Evolutionary conservation across 305 asterid genomes (phyloP).

Genomic region (Solanum aculeatissimum): DNA sequence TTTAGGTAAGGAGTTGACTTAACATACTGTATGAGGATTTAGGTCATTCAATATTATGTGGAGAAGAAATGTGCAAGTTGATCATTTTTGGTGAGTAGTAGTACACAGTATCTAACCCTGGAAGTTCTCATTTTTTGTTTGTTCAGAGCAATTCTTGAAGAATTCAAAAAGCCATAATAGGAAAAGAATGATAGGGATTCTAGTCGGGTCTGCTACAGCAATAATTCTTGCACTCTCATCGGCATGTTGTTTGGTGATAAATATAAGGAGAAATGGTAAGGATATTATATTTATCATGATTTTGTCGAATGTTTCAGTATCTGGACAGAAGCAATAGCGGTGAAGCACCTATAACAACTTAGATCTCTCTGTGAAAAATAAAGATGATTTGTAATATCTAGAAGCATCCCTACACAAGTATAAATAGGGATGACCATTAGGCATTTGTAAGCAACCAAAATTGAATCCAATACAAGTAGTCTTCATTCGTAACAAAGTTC

Average conservation of each 20-base stretch:
- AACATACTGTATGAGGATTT: background rate
- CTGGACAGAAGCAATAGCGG: background rate
- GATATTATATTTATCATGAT: background rate
- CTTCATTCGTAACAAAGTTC: too few relatives aligned
- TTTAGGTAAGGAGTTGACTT: constrained; percentile 12
- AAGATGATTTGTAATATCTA: too few relatives aligned
- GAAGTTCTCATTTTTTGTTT: background rate
- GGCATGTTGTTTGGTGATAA: constrained; percentile 1
- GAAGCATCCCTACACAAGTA: too few relatives aligned
- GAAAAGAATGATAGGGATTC: constrained; percentile 2
- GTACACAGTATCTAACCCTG: background rate
- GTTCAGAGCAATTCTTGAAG: constrained; percentile 13
- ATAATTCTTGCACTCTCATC: constrained; percentile 4
- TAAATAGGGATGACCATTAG: too few relatives aligned
- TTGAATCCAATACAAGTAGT: too few relatives aligned
- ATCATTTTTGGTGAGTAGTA: background rate
- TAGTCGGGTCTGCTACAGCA: constrained; percentile 7
- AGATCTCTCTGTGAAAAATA: background rate
- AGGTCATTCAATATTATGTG: background rate
- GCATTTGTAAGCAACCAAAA: too few relatives aligned
- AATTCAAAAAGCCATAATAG: constrained; percentile 2
- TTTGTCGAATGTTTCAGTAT: background rate
- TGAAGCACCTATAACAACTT: background rate
- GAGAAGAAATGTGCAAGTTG: background rate
- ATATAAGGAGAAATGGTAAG: constrained; percentile 11